Base-by-base conservation (phyloP, 805 yeast genomes). In the Allodekkera sacchari region DNA sequence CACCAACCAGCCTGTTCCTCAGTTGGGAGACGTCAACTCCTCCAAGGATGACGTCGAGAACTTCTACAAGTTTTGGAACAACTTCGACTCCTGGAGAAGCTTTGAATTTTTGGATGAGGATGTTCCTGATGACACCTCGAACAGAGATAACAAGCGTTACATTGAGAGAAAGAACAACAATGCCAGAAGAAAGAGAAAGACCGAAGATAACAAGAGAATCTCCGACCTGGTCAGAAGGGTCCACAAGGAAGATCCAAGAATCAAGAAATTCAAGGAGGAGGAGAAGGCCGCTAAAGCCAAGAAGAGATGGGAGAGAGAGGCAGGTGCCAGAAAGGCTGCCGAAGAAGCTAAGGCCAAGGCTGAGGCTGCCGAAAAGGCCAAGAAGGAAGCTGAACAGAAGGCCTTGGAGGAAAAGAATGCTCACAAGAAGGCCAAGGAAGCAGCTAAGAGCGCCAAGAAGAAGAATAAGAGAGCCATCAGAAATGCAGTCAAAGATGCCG, bases 101-200 rank as follows among this genome's bases (percentile, higher is more conserved):
- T 92, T 92, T 57, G 98, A 92, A 67, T 92, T 88, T 68, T 74
- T 87, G 60, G 98, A 92, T 57, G 98, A 92, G 70, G 98, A 92
- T 57, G 96, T 88, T 53, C 98, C 98, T 48, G 98, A 92, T 68
- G 98, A 92, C 64, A 83, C 96, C 36, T 83, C 95, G 39, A 92
- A 92, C 78, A 87, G 98, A 74, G 98, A 92, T 61, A 95, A 92
- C 76, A 92, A 92, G 71, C 94, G 98, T 68, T 83, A 85, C 71
- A 80, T 88, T 48, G 98, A 92, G 68, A 85, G 89, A 71, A 92
- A 92, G 74, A 92, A 92, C 71, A 76, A 83, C 63, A 87, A 95
- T 46, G 84, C 94, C 37, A 83, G 98, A 71, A 83, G 84, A 71
- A 92, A 89, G 83, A 83, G 76, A 71, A 92, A 92, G 81, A 87